A percentile compares a stretch with the other conserved stretches of the same genome.
These are phyloP conservation scores for Acidomyces sp. DNA, from an alignment of 495 filamentous ascomycete genomes.

Conservation along the genomic window DNA sequence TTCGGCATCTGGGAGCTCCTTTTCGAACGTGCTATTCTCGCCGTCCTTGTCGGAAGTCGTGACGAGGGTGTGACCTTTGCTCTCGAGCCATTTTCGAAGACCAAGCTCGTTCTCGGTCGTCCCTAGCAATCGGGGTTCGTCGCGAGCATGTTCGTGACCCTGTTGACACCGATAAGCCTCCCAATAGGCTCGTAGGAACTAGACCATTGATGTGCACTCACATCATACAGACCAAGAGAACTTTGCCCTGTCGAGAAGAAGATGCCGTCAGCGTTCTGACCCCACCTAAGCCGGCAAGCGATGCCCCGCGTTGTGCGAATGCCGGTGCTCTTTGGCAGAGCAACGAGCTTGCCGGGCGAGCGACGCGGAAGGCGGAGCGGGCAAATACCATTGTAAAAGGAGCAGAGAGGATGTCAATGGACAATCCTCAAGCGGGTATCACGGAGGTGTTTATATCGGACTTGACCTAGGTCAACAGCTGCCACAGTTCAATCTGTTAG, in stretches of 20 bases:
- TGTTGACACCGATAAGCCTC: slow-evolving; percentile 23
- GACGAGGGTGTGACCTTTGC: slow-evolving; percentile 84
- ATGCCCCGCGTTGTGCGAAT: slow-evolving; percentile 26
- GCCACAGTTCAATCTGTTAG: too few species aligned
- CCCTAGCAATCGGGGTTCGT: slow-evolving; percentile 78
- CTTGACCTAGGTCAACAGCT: too few species aligned
- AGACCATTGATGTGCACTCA: slow-evolving; percentile 35
- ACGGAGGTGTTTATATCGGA: too few species aligned
- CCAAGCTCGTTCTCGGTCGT: slow-evolving; percentile 98
- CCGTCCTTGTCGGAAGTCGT: slow-evolving; percentile 97
- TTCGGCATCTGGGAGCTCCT: slow-evolving; percentile 90
- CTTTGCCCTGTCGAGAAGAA: slow-evolving; percentile 51
- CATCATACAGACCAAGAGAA: slow-evolving; percentile 65
- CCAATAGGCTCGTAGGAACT: too few species aligned
- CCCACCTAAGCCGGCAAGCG: slow-evolving; percentile 25
- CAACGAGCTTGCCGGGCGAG: slow-evolving; percentile 45
- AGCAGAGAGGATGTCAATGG: slow-evolving; percentile 23
- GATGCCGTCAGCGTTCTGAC: slow-evolving; percentile 44
- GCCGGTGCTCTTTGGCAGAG: slow-evolving; percentile 32
- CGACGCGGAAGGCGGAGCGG: slow-evolving; percentile 45
- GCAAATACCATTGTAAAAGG: slow-evolving; percentile 54
- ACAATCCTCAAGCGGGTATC: too few species aligned
- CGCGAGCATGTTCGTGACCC: slow-evolving; percentile 54
- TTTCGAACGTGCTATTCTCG: slow-evolving; percentile 82
- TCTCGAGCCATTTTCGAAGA: slow-evolving; percentile 90